Base-by-base conservation (phyloP, 495 filamentous ascomycete species). In the Clohesyomyces aquaticus region DNA sequence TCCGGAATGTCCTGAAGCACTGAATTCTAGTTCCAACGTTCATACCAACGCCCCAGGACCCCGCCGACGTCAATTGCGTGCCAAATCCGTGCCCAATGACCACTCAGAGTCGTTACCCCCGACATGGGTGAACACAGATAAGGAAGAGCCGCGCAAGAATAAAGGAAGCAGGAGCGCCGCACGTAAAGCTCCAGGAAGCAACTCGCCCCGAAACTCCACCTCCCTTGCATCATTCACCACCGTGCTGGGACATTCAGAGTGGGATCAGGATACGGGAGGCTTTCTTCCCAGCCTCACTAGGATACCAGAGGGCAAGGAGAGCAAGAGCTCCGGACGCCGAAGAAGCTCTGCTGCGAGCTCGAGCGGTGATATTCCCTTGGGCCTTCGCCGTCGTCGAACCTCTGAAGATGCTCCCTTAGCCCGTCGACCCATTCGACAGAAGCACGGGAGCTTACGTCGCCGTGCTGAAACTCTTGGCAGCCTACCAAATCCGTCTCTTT, bases 201-300 rank as follows among this genome's bases (percentile, higher is more conserved):
- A 26, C 49, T 60, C 60, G 42, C 54, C 26, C 16, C 41, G 32
- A 23, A 52, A 18, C 28, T 65, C 61, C 21, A 57, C 61, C 4
- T 63, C 55, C 4, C 65, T 54, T 10, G 22, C 16, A 23, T 4
- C 35, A 18, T 58, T 41, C 10, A 32, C 26, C 11, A 19, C 45
- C 3, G 56, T 55, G 25, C 27, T 52, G 28, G 50, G 55, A 9
- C n/a, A 45, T 23, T 16, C 12, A 6, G 59, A 45, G 26, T 41
- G 14, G 56, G 55, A 58, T 19, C 55, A 60, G 48, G 63, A 60
- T 32, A 59, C 45, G 6, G 35, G 41, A n/a, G 62, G 58, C 10
- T 74, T 70, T 59, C 65, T 74, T 21, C 71, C 74, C 25, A 71
- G 65, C 29, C 68, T 77, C n/a, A 63, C 58, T 47, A 66, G 67